Conservation (phyloP, 176 grass and related monocot genomes). For the Carex pumila region DNA sequence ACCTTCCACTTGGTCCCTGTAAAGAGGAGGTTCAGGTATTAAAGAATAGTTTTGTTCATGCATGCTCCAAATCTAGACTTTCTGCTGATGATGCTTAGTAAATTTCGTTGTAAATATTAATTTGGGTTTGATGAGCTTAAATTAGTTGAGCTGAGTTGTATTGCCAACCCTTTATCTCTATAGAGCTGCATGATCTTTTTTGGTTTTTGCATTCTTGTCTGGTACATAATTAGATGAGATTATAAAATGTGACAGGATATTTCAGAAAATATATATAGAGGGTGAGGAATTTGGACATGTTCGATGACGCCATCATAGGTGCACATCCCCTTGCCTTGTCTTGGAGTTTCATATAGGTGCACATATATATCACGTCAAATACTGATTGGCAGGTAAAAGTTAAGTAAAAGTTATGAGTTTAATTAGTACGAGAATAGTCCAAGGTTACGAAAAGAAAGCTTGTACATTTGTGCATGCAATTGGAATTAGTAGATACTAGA, state of each 20-base stretch:
- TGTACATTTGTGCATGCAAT: no score
- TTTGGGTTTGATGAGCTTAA: neutral
- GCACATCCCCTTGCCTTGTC: no score
- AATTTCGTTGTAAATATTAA: neutral
- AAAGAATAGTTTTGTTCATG: neutral
- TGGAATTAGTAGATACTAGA: no score
- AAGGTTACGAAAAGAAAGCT: no score
- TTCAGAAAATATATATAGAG: neutral
- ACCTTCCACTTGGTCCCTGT: conserved; percentile 51
- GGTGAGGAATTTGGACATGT: no score
- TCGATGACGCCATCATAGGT: no score
- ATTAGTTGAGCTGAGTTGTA: neutral
- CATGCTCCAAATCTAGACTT: neutral
- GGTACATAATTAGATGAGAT: neutral
- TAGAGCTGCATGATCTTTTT: neutral
- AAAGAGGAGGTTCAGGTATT: neutral
- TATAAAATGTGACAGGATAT: neutral
- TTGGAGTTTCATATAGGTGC: no score
- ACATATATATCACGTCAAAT: no score
- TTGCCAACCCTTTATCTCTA: neutral
- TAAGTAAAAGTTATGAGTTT: no score
- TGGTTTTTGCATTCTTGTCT: neutral
- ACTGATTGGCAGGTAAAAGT: no score
- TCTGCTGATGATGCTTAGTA: neutral
- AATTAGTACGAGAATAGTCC: no score